These are phyloP conservation scores for Hippophae tibetana DNA, from an alignment of 306 rosid species.

Conservation along the genomic window DNA sequence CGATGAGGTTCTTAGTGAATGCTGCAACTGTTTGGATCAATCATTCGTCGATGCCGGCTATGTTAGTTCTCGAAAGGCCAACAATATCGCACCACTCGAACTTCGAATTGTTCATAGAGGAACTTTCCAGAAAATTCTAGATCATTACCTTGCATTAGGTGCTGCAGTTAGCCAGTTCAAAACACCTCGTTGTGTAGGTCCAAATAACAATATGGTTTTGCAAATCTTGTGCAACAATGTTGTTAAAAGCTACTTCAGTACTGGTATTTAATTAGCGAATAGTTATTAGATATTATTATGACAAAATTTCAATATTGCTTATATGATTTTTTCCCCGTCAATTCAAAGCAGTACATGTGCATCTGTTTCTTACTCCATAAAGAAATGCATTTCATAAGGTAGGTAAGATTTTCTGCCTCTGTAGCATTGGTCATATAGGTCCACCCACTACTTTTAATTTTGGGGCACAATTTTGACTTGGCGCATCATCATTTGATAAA, in stretches of 20 bases:
- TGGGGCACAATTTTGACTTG: too few relatives aligned
- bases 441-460: too few relatives aligned
- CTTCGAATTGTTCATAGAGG: constrained; percentile 59
- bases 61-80: constrained; percentile 48
- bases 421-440: too few relatives aligned
- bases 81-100: constrained; percentile 56
- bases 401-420: too few relatives aligned
- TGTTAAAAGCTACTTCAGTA: constrained; percentile 48
- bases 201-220: constrained; percentile 39
- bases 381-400: too few relatives aligned
- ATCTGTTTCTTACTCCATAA: too few relatives aligned
- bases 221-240: constrained; percentile 57
- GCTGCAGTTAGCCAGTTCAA: constrained; percentile 68
- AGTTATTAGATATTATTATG: not conserved
- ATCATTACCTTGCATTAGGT: constrained; percentile 53
- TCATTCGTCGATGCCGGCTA: constrained; percentile 73
- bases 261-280: constrained; percentile 37
- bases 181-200: constrained; percentile 70
- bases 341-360: too few relatives aligned
- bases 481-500: too few relatives aligned
- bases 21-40: constrained; percentile 65
- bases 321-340: not conserved
- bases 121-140: constrained; percentile 66
- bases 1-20: constrained; percentile 52
- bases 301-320: not conserved